A percentile compares a stretch with the other conserved stretches of the same genome.
Evolutionary conservation across 192 early-diverging fungal genomes (phyloP).

Genomic region (Coemansia sp.): DNA sequence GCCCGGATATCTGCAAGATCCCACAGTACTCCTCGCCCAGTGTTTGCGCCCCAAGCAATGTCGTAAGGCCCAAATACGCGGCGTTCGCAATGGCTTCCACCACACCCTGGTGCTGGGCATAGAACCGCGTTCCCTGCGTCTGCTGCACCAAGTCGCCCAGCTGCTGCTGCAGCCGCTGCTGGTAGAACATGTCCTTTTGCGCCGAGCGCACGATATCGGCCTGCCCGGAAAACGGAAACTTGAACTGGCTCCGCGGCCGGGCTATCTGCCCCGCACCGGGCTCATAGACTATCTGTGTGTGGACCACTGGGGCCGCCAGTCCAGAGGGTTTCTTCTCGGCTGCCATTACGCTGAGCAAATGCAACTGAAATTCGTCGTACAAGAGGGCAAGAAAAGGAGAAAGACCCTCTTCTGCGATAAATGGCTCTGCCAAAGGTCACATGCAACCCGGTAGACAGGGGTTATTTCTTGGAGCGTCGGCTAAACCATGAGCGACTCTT

Average conservation of each 20-base stretch:
- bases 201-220: constrained; percentile 83
- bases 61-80: constrained; percentile 72
- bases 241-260: constrained; percentile 8
- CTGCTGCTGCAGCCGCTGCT: constrained; percentile 58
- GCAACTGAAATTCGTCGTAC: neutral
- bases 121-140: constrained; percentile 53
- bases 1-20: constrained; percentile 61
- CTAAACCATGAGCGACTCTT: constrained; percentile 42
- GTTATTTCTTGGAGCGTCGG: constrained; percentile 30
- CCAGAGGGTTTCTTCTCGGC: too few relatives aligned
- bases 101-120: constrained; percentile 58
- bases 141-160: constrained; percentile 58
- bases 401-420: too few relatives aligned
- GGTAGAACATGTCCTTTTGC: constrained; percentile 87
- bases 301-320: too few relatives aligned
- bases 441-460: too few relatives aligned
- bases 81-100: constrained; percentile 57
- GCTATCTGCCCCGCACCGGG: neutral
- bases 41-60: constrained; percentile 68
- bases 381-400: neutral
- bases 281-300: too few relatives aligned
- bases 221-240: constrained; percentile 67
- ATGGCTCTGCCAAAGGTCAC: too few relatives aligned
- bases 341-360: too few relatives aligned
- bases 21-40: constrained; percentile 96